Base-by-base conservation (phyloP, 2,329 filamentous ascomycete genomes). In the Whalleya microplaca region DNA sequence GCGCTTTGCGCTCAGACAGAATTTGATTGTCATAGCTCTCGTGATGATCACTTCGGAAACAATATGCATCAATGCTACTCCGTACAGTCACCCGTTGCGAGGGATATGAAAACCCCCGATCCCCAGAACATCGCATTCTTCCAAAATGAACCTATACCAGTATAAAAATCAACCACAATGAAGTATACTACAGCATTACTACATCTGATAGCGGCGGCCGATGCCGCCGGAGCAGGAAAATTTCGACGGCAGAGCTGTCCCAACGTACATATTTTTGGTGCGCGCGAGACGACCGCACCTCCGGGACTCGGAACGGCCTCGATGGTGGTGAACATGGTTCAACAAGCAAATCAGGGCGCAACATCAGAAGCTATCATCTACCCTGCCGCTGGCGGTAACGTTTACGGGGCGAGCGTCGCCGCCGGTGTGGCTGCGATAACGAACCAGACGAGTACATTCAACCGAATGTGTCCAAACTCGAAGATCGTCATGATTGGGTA, bases 401-500 rank as follows among this genome's bases (percentile, higher is more conserved):
- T 76, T 21, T 87, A 87, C 65, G 78, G 74, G 3, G 75, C 73
- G 59, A 85, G 82, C 29, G 83, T 81, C 7, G 61, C 75, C 0
- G 75, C 78, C 29, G 84, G 85, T 21, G 79, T 81, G 37, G 62
- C 71, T 18, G 83, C 83, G n/a, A 82, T 84, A 21, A 75, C 71
- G 40, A 61, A 59, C n/a, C 72, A 73, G 62, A 69, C 81, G 8
- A 76, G 72, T 29, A 76, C 77, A 5, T 86, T 80, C 70, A 78
- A 81, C 56, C 71, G 73, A 12, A 74, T 73, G 64, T 87, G 84
- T 61, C 84, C 84, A 1, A 72, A 72, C 46, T 80, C 80, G 3
- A 72, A 82, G 61, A 72, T 87, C 20, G 79, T 87, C 7, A 71
- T 86, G 55, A 82, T 86, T 46, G 84, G 84, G 44, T 87, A 87